Conservation (phyloP, 352 stramenopile genomes). For the Aphanomyces astaci region DNA sequence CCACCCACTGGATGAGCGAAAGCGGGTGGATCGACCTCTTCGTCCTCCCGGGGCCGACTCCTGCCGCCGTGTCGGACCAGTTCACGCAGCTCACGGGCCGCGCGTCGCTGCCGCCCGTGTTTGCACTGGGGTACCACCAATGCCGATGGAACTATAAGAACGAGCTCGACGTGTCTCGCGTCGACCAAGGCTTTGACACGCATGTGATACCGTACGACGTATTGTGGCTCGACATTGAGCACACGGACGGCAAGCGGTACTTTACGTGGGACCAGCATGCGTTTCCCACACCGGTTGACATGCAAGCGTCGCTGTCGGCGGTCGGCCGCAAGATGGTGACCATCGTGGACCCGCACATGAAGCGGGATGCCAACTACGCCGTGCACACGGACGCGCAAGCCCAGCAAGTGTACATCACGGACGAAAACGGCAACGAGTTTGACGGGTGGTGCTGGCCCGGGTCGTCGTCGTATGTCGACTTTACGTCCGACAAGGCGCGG, state of each 20-base stretch:
- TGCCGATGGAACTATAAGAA: slow-evolving; percentile 99
- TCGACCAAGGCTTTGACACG: slow-evolving; percentile 90
- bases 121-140: slow-evolving; percentile 97
- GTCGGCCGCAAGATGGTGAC: slow-evolving; percentile 97
- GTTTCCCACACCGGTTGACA: slow-evolving; percentile 92
- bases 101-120: slow-evolving; percentile 91
- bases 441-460: slow-evolving; percentile 99
- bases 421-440: slow-evolving; percentile 94
- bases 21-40: slow-evolving; percentile 96
- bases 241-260: slow-evolving; percentile 98
- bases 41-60: slow-evolving; percentile 86
- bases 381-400: slow-evolving; percentile 79
- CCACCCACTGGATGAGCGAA: slow-evolving; percentile 92
- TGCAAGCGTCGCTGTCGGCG: slow-evolving; percentile 89
- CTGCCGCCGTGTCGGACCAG: slow-evolving; percentile 79
- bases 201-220: slow-evolving; percentile 99
- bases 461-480: slow-evolving; percentile 97
- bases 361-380: slow-evolving; percentile 92
- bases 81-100: slow-evolving; percentile 92
- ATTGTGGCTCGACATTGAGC: slow-evolving; percentile 99
- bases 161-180: slow-evolving; percentile 90
- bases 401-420: slow-evolving; percentile 94
- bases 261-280: slow-evolving; percentile 95
- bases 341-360: slow-evolving; percentile 99
- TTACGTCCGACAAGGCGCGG: slow-evolving; percentile 89